A percentile compares a stretch with the other conserved stretches of the same genome.
Conservation (phyloP, 2,329 filamentous ascomycete genomes). For the Pestalotiopsis sp. region DNA sequence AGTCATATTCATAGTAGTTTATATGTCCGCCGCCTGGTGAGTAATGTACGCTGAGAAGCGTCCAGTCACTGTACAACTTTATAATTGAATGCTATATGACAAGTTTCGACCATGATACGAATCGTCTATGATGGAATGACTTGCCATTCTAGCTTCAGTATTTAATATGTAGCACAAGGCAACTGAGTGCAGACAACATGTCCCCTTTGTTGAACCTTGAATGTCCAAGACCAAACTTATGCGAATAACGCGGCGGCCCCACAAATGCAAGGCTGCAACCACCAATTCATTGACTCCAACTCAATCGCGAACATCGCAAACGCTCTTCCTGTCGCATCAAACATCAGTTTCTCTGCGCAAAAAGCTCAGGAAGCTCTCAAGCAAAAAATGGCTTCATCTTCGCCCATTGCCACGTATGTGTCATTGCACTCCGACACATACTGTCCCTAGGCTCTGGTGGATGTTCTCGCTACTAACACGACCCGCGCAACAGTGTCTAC, state of each 20-base stretch:
- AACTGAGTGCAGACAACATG: background rate
- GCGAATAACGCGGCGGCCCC: background rate
- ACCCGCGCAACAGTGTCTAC: conserved; percentile 53
- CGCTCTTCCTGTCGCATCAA: background rate
- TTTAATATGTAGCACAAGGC: too few relatives aligned
- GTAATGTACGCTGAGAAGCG: too few relatives aligned
- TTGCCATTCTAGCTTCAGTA: too few relatives aligned
- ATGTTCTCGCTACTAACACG: conserved; percentile 13
- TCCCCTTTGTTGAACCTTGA: background rate
- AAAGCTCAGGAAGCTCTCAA: background rate
- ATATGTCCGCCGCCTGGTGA: too few relatives aligned
- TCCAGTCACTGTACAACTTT: too few relatives aligned
- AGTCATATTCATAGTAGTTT: too few relatives aligned
- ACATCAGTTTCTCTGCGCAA: background rate
- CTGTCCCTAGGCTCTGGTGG: conserved; percentile 17
- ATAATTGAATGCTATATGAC: too few relatives aligned
- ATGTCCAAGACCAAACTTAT: background rate
- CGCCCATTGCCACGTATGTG: conserved; percentile 69
- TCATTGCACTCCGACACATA: conserved; percentile 72
- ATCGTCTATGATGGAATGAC: too few relatives aligned
- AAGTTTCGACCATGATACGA: too few relatives aligned
- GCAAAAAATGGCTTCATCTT: conserved; percentile 36
- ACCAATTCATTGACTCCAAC: background rate
- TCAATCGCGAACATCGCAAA: background rate
- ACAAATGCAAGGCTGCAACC: conserved; percentile 4